A percentile compares a stretch with the other conserved stretches of the same genome.
Conservation (phyloP, 352 stramenopile species). For the Thraustochytrium sp. region DNA sequence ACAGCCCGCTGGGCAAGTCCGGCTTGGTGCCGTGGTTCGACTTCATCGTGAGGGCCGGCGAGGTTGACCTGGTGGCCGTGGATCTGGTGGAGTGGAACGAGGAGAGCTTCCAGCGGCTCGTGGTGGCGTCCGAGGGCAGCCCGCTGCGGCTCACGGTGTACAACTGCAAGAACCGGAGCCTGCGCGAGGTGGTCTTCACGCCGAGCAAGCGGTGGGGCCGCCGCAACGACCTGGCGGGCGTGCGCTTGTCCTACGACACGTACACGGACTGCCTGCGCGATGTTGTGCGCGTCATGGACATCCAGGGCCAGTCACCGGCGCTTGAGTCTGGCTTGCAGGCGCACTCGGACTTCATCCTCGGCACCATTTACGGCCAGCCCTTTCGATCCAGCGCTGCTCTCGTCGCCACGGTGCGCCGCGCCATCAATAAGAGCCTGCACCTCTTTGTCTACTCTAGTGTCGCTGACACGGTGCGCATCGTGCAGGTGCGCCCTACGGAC, state of each 20-base stretch:
- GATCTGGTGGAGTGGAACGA: background rate
- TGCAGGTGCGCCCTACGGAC: background rate
- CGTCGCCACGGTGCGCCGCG: background rate
- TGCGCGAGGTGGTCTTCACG: conserved; percentile 24
- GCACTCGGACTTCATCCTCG: conserved; percentile 17
- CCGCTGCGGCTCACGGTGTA: background rate
- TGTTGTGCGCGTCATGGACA: conserved; percentile 25
- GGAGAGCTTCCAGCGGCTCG: background rate
- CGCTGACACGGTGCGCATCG: conserved; percentile 21
- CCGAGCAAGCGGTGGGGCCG: background rate
- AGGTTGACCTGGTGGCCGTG: background rate
- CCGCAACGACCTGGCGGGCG: background rate
- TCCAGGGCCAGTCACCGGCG: conserved; percentile 1
- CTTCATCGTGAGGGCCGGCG: conserved; percentile 28
- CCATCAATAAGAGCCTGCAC: background rate
- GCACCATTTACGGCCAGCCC: background rate
- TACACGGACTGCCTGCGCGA: background rate
- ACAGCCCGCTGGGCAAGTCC: background rate
- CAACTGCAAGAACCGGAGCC: conserved; percentile 27
- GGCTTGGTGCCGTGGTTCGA: conserved; percentile 31
- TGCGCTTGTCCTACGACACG: background rate
- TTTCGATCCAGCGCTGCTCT: conserved; percentile 17
- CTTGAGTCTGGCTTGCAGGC: background rate
- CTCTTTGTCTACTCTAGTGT: conserved; percentile 36
- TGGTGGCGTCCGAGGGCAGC: background rate